Conservation (phyloP, 306 rosid genomes). For the Ziziphus jujuba region DNA sequence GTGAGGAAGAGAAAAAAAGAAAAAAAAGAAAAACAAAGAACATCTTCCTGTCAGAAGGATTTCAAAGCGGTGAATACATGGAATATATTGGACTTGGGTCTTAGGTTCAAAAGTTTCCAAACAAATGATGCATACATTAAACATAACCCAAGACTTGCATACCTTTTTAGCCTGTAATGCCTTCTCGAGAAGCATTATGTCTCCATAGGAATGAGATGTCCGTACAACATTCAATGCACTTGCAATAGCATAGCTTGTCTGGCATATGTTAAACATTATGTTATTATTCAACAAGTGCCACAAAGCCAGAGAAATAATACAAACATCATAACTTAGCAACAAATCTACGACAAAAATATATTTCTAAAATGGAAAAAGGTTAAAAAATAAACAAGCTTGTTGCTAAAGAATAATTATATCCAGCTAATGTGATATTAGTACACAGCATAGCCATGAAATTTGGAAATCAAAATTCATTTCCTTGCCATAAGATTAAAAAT, state of each 20-base stretch:
- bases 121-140: constrained; percentile 1
- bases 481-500: not conserved
- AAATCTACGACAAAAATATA: not conserved
- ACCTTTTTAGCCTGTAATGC: constrained; percentile 76
- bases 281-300: constrained; percentile 10
- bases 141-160: constrained; percentile 24
- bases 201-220: constrained; percentile 89
- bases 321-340: constrained; percentile 1
- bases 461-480: constrained; percentile 1
- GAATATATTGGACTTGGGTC: not conserved
- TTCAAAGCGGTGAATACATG: not conserved
- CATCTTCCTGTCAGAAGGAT: too few relatives aligned
- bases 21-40: too few relatives aligned
- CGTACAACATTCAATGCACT: constrained; percentile 72
- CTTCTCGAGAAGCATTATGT: constrained; percentile 69
- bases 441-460: not conserved
- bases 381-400: not conserved
- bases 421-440: not conserved
- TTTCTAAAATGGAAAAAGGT: not conserved
- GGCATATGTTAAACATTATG: constrained; percentile 42
- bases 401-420: not conserved
- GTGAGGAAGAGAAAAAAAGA: not conserved
- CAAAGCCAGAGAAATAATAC: constrained; percentile 4
- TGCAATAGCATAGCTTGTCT: constrained; percentile 77
- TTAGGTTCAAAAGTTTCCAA: constrained; percentile 3